Percentiles rank a stretch among this genome's conserved stretches.
phyloP scores from a whole-genome alignment of 352 stramenopile genomes.

The Globisporangium recalcitrans region DNA sequence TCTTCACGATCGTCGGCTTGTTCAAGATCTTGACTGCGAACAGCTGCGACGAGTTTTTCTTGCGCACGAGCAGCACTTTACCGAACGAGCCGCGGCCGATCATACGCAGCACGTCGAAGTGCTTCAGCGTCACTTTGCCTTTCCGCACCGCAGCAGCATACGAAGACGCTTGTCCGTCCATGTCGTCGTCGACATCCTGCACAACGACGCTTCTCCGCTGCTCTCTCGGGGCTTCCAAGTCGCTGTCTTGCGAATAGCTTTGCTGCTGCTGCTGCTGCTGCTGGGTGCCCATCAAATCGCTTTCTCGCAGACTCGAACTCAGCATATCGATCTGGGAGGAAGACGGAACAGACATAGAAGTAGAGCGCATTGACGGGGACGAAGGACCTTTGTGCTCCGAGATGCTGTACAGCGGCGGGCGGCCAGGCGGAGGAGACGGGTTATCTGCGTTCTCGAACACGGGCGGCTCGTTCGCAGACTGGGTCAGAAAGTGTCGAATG shows the following conservation, averaged over 20 bases:
- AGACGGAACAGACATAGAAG: constrained; percentile 17
- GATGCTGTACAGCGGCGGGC: constrained; percentile 40
- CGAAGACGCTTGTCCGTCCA: constrained; percentile 20
- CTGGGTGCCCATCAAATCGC: constrained; percentile 35
- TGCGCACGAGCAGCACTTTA: constrained; percentile 87
- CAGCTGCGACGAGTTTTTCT: constrained; percentile 69
- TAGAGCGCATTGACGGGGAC: constrained; percentile 12
- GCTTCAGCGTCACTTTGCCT: constrained; percentile 70
- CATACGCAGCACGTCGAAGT: constrained; percentile 89
- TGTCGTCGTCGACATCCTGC: constrained; percentile 64
- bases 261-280: too few relatives aligned
- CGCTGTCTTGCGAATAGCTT: neutral
- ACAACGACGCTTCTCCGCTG: constrained; percentile 58
- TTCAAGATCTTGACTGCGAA: constrained; percentile 84
- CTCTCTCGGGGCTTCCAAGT: constrained; percentile 20
- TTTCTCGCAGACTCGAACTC: constrained; percentile 37
- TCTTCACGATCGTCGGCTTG: constrained; percentile 74
- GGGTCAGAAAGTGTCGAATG: constrained; percentile 70
- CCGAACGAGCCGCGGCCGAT: constrained; percentile 91
- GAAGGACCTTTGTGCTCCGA: constrained; percentile 38
- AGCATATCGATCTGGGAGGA: constrained; percentile 36
- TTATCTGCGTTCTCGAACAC: constrained; percentile 53
- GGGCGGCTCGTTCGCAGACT: constrained; percentile 69
- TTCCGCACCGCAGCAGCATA: constrained; percentile 7
- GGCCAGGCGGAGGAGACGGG: constrained; percentile 7